Conservation (phyloP, 2,329 filamentous ascomycete genomes). For the Botrytis elliptica region DNA sequence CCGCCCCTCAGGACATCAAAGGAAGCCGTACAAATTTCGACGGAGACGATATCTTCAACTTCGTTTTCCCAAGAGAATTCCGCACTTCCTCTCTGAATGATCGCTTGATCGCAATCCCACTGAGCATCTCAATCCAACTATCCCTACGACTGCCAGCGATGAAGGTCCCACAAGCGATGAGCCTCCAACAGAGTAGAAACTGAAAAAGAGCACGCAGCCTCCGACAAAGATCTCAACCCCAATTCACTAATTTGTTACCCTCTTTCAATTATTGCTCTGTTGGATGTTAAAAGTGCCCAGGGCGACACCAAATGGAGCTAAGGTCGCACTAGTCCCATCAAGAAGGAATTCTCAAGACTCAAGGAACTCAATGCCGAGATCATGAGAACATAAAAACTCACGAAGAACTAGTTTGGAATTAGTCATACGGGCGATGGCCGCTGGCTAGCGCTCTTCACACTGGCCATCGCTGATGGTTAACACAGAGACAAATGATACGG, state of each 20-base stretch:
- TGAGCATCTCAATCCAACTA: background rate
- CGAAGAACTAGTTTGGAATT: no score
- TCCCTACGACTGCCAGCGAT: background rate
- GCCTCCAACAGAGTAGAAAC: no score
- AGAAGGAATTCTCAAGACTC: background rate
- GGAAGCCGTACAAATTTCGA: background rate
- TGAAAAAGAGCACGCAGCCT: no score
- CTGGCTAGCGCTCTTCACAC: no score
- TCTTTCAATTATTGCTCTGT: background rate
- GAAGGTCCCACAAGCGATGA: no score
- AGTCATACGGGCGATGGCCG: no score
- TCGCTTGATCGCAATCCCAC: background rate
- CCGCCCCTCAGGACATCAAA: background rate
- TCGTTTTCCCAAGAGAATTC: background rate
- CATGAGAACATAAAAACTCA: no score
- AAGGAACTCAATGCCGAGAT: background rate
- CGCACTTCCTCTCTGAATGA: background rate
- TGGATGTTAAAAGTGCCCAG: background rate
- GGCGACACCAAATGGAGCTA: background rate
- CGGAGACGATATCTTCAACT: background rate
- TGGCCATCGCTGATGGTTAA: no score
- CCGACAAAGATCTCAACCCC: no score
- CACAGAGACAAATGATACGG: no score
- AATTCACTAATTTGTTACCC: background rate
- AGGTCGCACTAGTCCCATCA: background rate